Percentiles rank a stretch among this genome's conserved stretches.
Conservation (phyloP, 331 rosid genomes). For the Quercus lobata region DNA sequence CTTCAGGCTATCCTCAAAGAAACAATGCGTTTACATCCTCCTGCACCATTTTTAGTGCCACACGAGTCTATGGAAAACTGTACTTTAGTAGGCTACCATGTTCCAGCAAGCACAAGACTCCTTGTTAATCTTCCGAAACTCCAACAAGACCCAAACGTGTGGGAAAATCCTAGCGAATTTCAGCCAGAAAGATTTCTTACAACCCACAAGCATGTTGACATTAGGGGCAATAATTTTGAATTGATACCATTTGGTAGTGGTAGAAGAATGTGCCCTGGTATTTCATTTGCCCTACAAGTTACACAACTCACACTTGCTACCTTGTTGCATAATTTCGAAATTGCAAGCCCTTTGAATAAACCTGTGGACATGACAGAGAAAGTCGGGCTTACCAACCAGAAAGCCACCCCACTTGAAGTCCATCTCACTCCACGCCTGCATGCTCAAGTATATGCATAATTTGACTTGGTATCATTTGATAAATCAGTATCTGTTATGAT, state of each 20-base stretch:
- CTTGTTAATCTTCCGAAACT: slow-evolving; percentile 33
- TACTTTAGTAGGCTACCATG: slow-evolving; percentile 21
- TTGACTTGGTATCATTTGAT: too few relatives aligned
- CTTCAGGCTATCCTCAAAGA: slow-evolving; percentile 38
- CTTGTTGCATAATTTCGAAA: slow-evolving; percentile 36
- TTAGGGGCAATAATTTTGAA: slow-evolving; percentile 31
- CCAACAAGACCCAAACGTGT: slow-evolving; percentile 32
- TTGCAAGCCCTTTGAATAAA: slow-evolving; percentile 18
- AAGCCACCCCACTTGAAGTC: slow-evolving; percentile 29
- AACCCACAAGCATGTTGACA: slow-evolving; percentile 18
- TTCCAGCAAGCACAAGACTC: slow-evolving; percentile 23
- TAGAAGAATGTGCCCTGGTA: slow-evolving; percentile 44
- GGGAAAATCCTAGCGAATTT: slow-evolving; percentile 33
- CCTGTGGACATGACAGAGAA: slow-evolving; percentile 35
- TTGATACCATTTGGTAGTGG: slow-evolving; percentile 56
- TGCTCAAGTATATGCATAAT: not conserved
- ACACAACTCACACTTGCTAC: slow-evolving; percentile 22
- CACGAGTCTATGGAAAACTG: slow-evolving; percentile 20
- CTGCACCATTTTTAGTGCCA: slow-evolving; percentile 11
- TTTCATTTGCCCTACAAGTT: slow-evolving; percentile 25
- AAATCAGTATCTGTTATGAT: too few relatives aligned
- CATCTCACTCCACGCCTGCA: slow-evolving; percentile 17
- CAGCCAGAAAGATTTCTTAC: slow-evolving; percentile 39
- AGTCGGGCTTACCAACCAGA: slow-evolving; percentile 20
- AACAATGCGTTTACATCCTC: slow-evolving; percentile 32